phyloP scores from a whole-genome alignment of 345 rosid species.

The Trapa bicornis region DNA sequence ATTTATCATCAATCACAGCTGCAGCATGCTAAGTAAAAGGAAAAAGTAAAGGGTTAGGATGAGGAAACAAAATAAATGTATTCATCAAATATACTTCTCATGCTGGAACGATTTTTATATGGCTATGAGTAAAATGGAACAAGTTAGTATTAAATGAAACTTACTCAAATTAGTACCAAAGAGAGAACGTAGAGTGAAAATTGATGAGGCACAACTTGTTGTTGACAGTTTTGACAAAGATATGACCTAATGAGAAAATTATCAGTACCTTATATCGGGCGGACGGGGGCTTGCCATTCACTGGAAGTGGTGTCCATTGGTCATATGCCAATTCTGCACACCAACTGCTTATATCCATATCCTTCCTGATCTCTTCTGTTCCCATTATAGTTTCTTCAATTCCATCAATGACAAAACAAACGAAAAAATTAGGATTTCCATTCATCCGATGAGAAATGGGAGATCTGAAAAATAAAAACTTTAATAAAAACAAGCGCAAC shows the following conservation, averaged over 20 bases:
- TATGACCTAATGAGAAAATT: not conserved
- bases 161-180: not conserved
- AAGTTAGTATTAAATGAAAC: not conserved
- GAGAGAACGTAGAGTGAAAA: not conserved
- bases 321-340: constrained; percentile 36
- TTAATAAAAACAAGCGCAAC: not conserved
- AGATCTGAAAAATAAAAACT: not conserved
- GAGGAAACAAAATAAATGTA: not conserved
- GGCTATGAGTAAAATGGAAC: too few relatives aligned
- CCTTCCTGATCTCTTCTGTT: constrained; percentile 51
- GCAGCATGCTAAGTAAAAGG: constrained; percentile 66
- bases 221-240: not conserved
- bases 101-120: too few relatives aligned
- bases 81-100: too few relatives aligned
- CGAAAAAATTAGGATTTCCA: not conserved
- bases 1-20: constrained; percentile 50
- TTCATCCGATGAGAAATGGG: not conserved
- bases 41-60: too few relatives aligned
- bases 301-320: constrained; percentile 56
- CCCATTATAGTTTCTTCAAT: constrained; percentile 16
- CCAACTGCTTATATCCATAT: constrained; percentile 46
- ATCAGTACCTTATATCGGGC: constrained; percentile 82
- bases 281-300: constrained; percentile 51
- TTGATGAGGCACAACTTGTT: not conserved
- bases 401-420: not conserved